phyloP scores from a whole-genome alignment of 1,284 basidiomycete genomes.

The Ceratobasidium sp. region DNA sequence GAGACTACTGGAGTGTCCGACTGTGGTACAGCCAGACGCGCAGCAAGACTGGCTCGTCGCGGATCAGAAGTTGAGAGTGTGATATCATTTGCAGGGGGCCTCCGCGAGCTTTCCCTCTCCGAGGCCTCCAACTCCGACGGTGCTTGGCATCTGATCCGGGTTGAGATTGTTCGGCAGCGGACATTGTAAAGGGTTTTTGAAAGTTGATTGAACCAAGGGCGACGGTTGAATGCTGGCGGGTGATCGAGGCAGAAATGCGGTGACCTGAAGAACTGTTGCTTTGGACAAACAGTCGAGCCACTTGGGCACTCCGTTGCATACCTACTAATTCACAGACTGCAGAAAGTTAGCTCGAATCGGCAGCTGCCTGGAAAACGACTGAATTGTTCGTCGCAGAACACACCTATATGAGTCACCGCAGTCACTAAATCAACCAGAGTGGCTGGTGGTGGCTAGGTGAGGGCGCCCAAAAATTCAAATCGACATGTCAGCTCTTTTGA shows the following conservation, averaged over 20 bases:
- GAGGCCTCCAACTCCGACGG: not conserved
- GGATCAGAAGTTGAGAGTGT: constrained; percentile 4
- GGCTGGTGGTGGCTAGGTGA: not conserved
- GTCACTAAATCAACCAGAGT: not conserved
- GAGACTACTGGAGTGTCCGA: constrained; percentile 22
- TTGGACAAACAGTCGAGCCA: not conserved
- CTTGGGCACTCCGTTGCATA: constrained; percentile 1
- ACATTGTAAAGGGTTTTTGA: constrained; percentile 5
- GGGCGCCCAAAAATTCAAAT: not conserved
- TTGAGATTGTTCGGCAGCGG: not conserved
- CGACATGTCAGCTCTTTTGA: too few relatives aligned
- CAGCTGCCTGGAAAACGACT: too few relatives aligned
- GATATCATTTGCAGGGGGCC: not conserved
- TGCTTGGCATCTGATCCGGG: not conserved
- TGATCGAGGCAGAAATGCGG: too few relatives aligned
- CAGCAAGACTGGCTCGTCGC: constrained; percentile 5
- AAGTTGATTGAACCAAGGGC: not conserved
- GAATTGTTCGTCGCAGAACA: too few relatives aligned
- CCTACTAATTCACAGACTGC: not conserved
- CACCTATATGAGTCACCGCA: not conserved
- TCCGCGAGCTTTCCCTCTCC: not conserved
- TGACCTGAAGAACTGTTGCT: not conserved
- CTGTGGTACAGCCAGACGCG: not conserved
- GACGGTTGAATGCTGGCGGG: not conserved
- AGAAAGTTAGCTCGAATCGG: too few relatives aligned